These are phyloP conservation scores for Penicillium expansum DNA, from an alignment of 2,329 filamentous ascomycete species.

Conservation along the genomic window DNA sequence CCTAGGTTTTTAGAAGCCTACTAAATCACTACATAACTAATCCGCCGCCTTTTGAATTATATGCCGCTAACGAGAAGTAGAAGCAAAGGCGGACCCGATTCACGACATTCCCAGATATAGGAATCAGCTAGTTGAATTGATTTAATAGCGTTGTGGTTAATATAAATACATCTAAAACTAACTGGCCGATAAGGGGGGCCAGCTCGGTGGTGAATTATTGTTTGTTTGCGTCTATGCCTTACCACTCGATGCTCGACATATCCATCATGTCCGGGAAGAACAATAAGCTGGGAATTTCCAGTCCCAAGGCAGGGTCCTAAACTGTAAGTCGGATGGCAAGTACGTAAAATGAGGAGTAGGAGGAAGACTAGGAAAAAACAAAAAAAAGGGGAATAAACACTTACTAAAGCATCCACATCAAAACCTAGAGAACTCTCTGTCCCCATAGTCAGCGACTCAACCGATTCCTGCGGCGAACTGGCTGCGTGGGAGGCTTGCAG, in stretches of 20 bases:
- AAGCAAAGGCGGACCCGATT: no score
- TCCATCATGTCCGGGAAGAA: conserved; percentile 7
- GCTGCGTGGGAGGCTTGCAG: neutral
- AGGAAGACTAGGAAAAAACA: neutral
- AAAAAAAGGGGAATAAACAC: neutral
- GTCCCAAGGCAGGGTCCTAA: conserved; percentile 4
- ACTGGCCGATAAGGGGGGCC: neutral
- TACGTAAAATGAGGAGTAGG: neutral
- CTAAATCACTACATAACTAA: no score
- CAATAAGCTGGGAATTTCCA: conserved; percentile 10
- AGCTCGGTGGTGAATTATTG: neutral
- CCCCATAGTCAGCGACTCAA: conserved; percentile 1
- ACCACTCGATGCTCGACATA: neutral
- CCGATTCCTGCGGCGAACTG: neutral
- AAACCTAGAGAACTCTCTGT: neutral
- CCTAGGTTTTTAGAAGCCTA: no score
- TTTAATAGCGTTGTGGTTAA: neutral
- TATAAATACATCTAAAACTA: neutral
- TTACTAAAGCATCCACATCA: conserved; percentile 6
- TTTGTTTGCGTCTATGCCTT: neutral
- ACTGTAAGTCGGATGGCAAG: neutral
- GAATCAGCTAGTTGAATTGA: neutral
- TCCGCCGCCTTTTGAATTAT: no score
- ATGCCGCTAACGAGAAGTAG: no score
- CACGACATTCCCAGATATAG: neutral